Evolutionary conservation across 257 asterid species (phyloP), one percentile per base, ranked within the genome.

Genomic region (Salvia splendens): DNA sequence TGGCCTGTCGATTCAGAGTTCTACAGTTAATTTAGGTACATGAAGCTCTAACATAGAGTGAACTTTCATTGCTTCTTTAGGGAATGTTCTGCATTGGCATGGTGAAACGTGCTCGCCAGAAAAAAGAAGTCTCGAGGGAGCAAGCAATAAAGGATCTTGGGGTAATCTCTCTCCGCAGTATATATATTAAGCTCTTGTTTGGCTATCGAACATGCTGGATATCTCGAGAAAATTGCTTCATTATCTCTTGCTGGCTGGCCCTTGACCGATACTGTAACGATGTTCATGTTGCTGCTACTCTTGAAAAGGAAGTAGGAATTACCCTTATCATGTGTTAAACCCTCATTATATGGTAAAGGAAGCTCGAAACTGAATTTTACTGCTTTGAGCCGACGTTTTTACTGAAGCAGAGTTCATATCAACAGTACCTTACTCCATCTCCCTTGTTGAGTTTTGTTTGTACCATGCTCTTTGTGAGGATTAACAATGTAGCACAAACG

Each of bases 101-200:
- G 75, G 68, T 90, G 74, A 90, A 90, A 79, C 99, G 96, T 71
- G 82, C 95, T 76, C 99, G 89, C 43, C 86, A 77, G 84, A 89
- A 73, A 71, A 80, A 81, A 78, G 89, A 85, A 75, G 1, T 84
- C 65, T 72, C 99, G 59, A 78, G 86, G 77, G 96, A 86, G 70
- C 96, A 93, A 80, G 95, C 99, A 20, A 60, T 78, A 24, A 90
- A 80, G 80, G 92, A 90, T 84, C 87, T 93, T 58, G 74, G 84
- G 99, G 99, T 93, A 81, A 72, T 56, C 40, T 17, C 55, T 61
- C 10, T 3, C 70, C 57, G 30, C 69, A 32, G 2, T 24, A 1
- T 24, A 2, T 3, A 24, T 24, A 24, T 24, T 24, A 24, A 24
- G 24, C 41, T 67, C n/a, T 17, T 12, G 6, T 52, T 47, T 62